phyloP scores from a whole-genome alignment of 441 rosid species.

The Mallotus repandus region DNA sequence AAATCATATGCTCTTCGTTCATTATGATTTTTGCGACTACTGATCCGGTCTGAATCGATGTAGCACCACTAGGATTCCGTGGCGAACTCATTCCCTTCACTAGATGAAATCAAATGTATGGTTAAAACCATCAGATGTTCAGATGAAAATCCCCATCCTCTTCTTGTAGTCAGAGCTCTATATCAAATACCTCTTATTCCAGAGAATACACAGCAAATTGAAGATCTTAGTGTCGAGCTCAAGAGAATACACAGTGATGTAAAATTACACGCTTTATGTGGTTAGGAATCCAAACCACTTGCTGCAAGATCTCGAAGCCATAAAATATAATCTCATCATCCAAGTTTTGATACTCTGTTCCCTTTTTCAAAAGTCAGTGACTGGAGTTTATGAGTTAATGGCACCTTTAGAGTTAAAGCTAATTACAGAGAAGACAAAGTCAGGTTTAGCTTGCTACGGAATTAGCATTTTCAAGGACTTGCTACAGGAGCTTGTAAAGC shows the following conservation, averaged over 20 bases:
- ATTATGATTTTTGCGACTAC: neutral
- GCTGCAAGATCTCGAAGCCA: constrained; percentile 33
- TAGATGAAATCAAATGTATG: too few species aligned
- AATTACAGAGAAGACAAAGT: constrained; percentile 39
- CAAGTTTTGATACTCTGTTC: constrained; percentile 34
- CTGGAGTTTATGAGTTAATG: constrained; percentile 2
- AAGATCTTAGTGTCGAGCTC: constrained; percentile 38
- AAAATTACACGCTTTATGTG: constrained; percentile 44
- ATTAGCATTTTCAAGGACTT: constrained; percentile 38
- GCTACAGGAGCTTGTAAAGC: constrained; percentile 41
- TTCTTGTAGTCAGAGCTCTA: too few species aligned
- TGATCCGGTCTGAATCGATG: too few species aligned
- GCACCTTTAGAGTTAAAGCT: constrained; percentile 32
- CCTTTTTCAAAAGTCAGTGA: constrained; percentile 30
- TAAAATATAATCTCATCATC: constrained; percentile 44
- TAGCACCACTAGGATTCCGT: too few species aligned
- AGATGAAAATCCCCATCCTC: too few species aligned
- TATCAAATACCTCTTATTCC: constrained; percentile 16
- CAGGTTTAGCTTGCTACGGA: constrained; percentile 41
- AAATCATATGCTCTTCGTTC: too few species aligned
- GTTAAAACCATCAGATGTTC: too few species aligned
- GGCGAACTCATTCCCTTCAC: too few species aligned
- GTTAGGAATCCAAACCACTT: constrained; percentile 27
- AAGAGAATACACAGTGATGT: constrained; percentile 56
- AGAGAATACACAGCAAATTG: constrained; percentile 27